Percentiles rank a stretch among this genome's conserved stretches.
Evolutionary conservation across 2,329 filamentous ascomycete species (phyloP).

Genomic region (Trichoderma oligosporum): DNA sequence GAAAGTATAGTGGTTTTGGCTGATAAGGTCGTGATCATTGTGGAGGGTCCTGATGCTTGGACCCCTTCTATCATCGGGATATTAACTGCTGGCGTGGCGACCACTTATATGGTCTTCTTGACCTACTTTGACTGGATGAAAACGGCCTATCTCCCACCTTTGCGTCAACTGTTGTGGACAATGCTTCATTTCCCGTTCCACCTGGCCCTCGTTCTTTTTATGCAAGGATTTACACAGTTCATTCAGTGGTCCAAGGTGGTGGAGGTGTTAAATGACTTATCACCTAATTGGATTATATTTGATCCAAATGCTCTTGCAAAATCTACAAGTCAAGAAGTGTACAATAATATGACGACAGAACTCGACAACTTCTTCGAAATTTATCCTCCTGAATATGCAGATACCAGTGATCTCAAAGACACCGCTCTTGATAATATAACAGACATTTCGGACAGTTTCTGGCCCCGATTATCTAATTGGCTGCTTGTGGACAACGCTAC

Average conservation of each 20-base stretch:
- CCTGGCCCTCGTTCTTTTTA: conserved; percentile 58
- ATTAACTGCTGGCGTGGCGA: conserved; percentile 37
- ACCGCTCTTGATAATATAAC: conserved; percentile 30
- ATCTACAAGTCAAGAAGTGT: conserved; percentile 24
- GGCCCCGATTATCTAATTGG: conserved; percentile 24
- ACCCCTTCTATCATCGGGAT: conserved; percentile 39
- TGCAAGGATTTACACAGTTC: conserved; percentile 60
- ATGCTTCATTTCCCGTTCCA: conserved; percentile 61
- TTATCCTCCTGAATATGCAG: conserved; percentile 29
- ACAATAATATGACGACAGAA: conserved; percentile 21
- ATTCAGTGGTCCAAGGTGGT: conserved; percentile 43
- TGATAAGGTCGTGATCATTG: conserved; percentile 48
- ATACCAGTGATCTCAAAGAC: conserved; percentile 23
- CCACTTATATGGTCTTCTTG: conserved; percentile 46
- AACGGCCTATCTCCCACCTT: conserved; percentile 53
- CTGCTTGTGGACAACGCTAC: neutral
- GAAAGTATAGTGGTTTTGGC: conserved; percentile 61
- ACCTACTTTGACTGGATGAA: conserved; percentile 61
- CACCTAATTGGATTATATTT: conserved; percentile 18
- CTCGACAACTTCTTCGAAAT: conserved; percentile 26
- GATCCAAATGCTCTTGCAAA: conserved; percentile 19
- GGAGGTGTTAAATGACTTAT: conserved; percentile 28
- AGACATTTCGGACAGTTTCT: conserved; percentile 28
- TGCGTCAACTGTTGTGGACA: conserved; percentile 58
- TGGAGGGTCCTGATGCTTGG: conserved; percentile 41